Evolutionary conservation across 2,329 filamentous ascomycete species (phyloP), one percentile per base, ranked within the genome.

Genomic region (Neofusicoccum parvum): DNA sequence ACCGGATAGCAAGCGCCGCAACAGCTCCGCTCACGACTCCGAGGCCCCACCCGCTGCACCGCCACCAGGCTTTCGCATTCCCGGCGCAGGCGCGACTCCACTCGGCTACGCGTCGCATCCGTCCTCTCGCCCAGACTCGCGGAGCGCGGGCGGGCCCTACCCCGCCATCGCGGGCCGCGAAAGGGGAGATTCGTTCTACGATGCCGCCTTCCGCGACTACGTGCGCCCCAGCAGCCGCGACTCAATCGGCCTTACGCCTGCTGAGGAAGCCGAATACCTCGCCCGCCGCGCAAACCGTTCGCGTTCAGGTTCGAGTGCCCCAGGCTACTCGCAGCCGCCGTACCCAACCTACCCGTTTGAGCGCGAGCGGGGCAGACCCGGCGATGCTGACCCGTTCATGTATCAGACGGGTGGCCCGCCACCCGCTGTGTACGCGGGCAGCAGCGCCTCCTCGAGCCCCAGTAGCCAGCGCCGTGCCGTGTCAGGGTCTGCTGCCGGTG

Each of bases 11-110:
- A 72, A 65, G 72, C 51, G 53, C 36, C 53, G 73, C 66, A 70
- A 67, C 67, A 69, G 72, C 41, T 69, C 71, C 54, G 46, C 64
- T n/a, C 48, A 50, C 45, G 48, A 66, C 11, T 68, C 71, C 56
- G 65, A 69, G 10, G 63, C 68, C 15, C 56, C 69, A 1, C 64
- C 69, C 54, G 62, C 71, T 45, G 72, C 56, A 23, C 56, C 70
- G 23, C 70, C 79, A 14, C 80, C 82, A 41, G 81, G 82, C 70
- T 80, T 83, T 72, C 70, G 84, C 69, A 72, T 85, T 23, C 76
- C 79, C 65, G 80, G 82, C 15, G 77, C 81, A 43, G 82, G 84
- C 70, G 81, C 73, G 73, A 73, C 23, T 74, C 77, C 50, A 74
- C 77, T 62, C 70, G 76, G 62, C 68, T 74, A 67, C 67, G 43